Evolutionary conservation across 2,329 filamentous ascomycete species (phyloP).

Genomic region (Truncatella angustata): DNA sequence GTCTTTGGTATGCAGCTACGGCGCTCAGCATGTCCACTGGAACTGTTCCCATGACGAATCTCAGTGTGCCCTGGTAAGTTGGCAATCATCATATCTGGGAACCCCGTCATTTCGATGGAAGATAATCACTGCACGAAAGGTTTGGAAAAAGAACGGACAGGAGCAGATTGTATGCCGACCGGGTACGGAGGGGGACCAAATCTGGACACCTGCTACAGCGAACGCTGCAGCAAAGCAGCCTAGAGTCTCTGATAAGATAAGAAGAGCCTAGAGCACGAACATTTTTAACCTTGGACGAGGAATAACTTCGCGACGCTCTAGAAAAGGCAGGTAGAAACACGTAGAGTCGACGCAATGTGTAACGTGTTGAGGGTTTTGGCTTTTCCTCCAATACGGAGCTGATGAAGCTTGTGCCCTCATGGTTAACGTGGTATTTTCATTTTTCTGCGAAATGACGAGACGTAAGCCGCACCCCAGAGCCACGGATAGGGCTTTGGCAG

Average conservation of each 20-base stretch:
- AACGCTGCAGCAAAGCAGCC: neutral
- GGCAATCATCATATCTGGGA: neutral
- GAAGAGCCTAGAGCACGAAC: neutral
- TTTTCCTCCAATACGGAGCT: constrained; percentile 7
- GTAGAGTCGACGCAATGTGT: neutral
- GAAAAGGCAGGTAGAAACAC: constrained; percentile 6
- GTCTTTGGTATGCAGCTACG: constrained; percentile 2
- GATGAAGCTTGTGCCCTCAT: neutral
- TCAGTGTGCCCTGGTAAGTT: neutral
- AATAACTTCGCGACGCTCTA: neutral
- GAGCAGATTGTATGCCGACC: too few relatives aligned
- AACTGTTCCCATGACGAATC: neutral
- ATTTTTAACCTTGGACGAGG: neutral
- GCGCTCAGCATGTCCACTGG: constrained; percentile 2
- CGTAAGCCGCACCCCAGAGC: neutral
- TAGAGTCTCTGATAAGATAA: constrained; percentile 3
- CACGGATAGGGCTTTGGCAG: too few relatives aligned
- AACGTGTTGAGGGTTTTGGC: neutral
- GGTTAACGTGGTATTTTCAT: neutral
- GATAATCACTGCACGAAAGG: too few relatives aligned
- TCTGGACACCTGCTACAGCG: constrained; percentile 2
- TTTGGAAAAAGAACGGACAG: too few relatives aligned
- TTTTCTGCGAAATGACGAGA: neutral
- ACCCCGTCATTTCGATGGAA: constrained; percentile 8
- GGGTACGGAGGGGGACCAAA: constrained; percentile 3